phyloP scores from a whole-genome alignment of 2,329 filamentous ascomycete genomes.

The Pseudopyricularia javanii region DNA sequence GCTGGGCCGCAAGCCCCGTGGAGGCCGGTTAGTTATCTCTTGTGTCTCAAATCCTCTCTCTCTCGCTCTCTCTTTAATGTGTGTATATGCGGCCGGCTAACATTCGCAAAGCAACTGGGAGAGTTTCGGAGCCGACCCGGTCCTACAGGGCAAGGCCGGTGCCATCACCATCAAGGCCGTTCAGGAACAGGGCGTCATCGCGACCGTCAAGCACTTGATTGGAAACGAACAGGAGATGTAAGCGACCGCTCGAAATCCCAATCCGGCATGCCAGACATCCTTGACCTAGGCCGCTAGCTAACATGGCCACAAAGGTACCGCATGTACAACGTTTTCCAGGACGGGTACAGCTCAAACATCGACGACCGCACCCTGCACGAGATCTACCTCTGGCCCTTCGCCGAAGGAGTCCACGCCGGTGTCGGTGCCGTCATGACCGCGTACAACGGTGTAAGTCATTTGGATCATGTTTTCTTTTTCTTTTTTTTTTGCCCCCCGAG shows the following conservation, averaged over 20 bases:
- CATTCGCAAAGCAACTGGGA: slow-evolving; percentile 46
- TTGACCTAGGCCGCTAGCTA: too few species aligned
- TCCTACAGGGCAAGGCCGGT: slow-evolving; percentile 59
- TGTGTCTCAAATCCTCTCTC: neutral
- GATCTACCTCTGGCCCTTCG: slow-evolving; percentile 68
- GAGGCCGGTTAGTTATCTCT: slow-evolving; percentile 34
- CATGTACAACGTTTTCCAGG: slow-evolving; percentile 40
- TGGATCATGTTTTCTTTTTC: neutral
- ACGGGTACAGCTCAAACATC: slow-evolving; percentile 44
- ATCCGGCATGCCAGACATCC: too few species aligned
- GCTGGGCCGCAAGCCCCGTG: slow-evolving; percentile 58
- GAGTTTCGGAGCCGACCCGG: slow-evolving; percentile 58
- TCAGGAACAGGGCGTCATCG: slow-evolving; percentile 70
- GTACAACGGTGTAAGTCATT: slow-evolving; percentile 37
- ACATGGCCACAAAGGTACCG: slow-evolving; percentile 14
- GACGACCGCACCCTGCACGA: slow-evolving; percentile 68
- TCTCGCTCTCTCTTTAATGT: neutral
- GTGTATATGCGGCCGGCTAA: neutral
- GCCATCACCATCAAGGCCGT: slow-evolving; percentile 67
- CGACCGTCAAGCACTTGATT: slow-evolving; percentile 69
- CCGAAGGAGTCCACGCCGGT: slow-evolving; percentile 56
- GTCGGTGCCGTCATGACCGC: slow-evolving; percentile 54
- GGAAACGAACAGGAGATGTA: slow-evolving; percentile 59
- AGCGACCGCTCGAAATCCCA: slow-evolving; percentile 11
- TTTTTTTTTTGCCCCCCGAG: too few species aligned